Base-by-base conservation (phyloP, 768 basidiomycete genomes). In the Suillus discolor region DNA sequence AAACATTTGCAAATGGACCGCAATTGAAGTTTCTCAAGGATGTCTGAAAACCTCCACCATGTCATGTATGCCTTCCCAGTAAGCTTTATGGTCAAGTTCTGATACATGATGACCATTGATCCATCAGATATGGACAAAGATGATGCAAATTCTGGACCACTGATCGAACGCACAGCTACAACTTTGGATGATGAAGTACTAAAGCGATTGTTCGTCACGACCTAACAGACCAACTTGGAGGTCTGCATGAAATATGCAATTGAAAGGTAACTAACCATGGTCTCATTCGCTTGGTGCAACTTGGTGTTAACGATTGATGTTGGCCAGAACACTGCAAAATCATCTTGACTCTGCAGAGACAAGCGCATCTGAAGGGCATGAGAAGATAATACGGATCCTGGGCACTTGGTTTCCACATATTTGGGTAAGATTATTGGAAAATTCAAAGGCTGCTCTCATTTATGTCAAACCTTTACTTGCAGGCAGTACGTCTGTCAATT, bases 181-280 rank as follows among this genome's bases (percentile, higher is more conserved):
- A 66, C 70, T 3, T 61, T 76, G 31, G 62, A 72, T 64, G 28
- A 65, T 41, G 20, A 47, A 5, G 65, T 64, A 38, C 66, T 77
- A 11, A 59, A 67, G 61, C 49, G 67, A 31, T 44, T 76, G 1
- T 70, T 76, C 53, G 64, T 71, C 31, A 68, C 73, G 8, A 72
- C 72, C 18, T 73, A 75, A 57, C 65, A 68, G 59, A 74, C 67
- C 62, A 74, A 75, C 61, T 45, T 77, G 13, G 61, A 70, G 41
- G 44, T 65, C 16, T 63, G 36, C n/a, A 54, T 65, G 62, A 45
- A 31, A 34, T 61, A 45, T 65, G 64, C 61, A 39, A 1, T 63
- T 16, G 65, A 63, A 18, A 38, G 3, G 62, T 13, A 57, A 42
- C 18, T 20, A 34, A 2, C 18, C 6, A 54, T 28, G 2, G 4